A percentile compares a stretch with the other conserved stretches of the same genome.
These are phyloP conservation scores for Paramicrosporidium saccamoebae DNA, from an alignment of 371 early-diverging fungal genomes.

Conservation along the genomic window DNA sequence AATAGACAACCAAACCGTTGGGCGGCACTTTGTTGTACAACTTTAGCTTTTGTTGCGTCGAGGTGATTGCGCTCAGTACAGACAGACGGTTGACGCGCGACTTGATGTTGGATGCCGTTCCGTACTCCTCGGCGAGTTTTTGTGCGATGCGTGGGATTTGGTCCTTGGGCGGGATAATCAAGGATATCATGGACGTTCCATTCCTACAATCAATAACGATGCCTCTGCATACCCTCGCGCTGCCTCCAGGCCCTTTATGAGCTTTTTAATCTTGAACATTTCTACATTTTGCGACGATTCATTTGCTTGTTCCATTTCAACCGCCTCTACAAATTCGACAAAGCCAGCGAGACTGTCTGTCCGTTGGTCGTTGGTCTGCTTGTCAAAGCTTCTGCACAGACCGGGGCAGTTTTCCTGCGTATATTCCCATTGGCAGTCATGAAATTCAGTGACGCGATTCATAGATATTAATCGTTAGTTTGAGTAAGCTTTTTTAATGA, in stretches of 20 bases:
- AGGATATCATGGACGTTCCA: conserved; percentile 98
- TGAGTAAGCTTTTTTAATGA: too few relatives aligned
- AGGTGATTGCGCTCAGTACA: conserved; percentile 92
- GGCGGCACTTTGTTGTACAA: conserved; percentile 64
- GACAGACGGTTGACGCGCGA: conserved; percentile 94
- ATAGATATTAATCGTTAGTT: too few relatives aligned
- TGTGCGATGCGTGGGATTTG: conserved; percentile 69
- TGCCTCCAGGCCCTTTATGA: conserved; percentile 76
- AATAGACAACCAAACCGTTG: conserved; percentile 78
- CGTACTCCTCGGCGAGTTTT: conserved; percentile 97
- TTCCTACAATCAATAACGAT: conserved; percentile 16
- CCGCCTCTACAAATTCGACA: too few relatives aligned
- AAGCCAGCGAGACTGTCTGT: too few relatives aligned
- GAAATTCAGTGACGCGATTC: conserved; percentile 1
- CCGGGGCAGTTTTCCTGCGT: conserved; percentile 7
- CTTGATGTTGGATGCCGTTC: conserved; percentile 99
- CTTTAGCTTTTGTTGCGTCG: conserved; percentile 92
- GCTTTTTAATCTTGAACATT: conserved; percentile 89
- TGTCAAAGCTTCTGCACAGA: too few relatives aligned
- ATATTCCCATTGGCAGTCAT: conserved; percentile 4
- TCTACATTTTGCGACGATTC: conserved; percentile 48
- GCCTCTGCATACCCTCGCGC: conserved; percentile 45
- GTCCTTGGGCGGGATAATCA: conserved; percentile 82
- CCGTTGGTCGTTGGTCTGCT: too few relatives aligned
- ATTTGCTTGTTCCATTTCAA: too few relatives aligned